Evolutionary conservation across 257 asterid species (phyloP), one percentile per base, ranked within the genome.

Genomic region (Jaltomata sinuosa): DNA sequence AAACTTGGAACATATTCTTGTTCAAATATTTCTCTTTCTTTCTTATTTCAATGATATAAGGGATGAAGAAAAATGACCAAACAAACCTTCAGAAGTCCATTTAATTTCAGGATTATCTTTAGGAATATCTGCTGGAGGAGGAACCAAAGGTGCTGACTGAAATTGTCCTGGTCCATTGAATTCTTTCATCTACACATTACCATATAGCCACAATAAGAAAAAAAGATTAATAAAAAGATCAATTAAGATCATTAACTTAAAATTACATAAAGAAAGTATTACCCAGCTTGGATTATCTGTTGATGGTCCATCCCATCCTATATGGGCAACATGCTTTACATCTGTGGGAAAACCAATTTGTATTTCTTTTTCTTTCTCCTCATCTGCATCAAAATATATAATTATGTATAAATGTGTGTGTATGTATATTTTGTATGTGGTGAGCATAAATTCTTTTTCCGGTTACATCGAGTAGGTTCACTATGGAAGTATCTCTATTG

Each of bases 261-360:
- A 40, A 54, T n/a, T 12, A 16, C 4, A 5, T 25, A 8, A n/a
- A 36, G 6, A 45, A 54, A 15, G 6, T 84, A 86, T 6, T 87
- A 90, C 99, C 99, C 98, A 95, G 90, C 93, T 93, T 19, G 98
- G 98, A 81, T 87, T 61, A 40, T 90, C 97, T 52, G 89, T 89
- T 10, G 94, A 87, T 32, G 98, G 93, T 27, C 98, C 99, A 87
- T 95, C 98, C 95, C 96, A 92, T 83, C 99, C 99, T 10, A 96
- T 96, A 77, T 97, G 99, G 84, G 98, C 98, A 68, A 97, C 98
- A 85, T 97, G 99, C 90, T 97, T 97, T 84, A 97, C 99, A 87
- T 97, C 98, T 69, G 98, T 95, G 74, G 98, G 99, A 21, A 91
- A 85, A 32, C 98, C 99, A 89, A 97, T 97, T 88, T 95, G 92